A percentile compares a stretch with the other conserved stretches of the same genome.
These are phyloP conservation scores for Diplodia intermedia DNA, from an alignment of 2,329 filamentous ascomycete genomes.

Conservation along the genomic window DNA sequence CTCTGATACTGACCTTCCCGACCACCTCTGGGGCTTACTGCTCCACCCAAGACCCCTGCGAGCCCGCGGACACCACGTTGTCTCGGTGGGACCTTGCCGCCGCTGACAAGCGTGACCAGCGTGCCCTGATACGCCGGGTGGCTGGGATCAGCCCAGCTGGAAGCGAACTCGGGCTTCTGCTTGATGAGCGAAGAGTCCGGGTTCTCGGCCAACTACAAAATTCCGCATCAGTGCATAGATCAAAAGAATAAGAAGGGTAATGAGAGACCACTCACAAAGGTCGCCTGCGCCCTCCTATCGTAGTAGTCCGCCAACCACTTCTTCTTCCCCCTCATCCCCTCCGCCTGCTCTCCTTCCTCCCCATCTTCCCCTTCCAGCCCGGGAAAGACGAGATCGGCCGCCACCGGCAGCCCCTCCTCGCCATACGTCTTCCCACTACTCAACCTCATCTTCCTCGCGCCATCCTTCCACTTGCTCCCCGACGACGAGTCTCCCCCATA, in stretches of 20 bases:
- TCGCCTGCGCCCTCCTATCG: conserved; percentile 57
- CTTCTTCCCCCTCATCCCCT: conserved; percentile 42
- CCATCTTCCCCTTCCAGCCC: conserved; percentile 41
- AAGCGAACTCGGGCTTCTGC: conserved; percentile 51
- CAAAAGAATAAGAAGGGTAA: not conserved
- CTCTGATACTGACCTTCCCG: not conserved
- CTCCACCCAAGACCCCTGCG: not conserved
- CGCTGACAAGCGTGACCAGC: conserved; percentile 56
- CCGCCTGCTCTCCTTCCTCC: conserved; percentile 37
- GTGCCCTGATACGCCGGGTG: conserved; percentile 59
- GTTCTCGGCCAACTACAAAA: conserved; percentile 43
- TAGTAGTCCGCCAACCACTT: conserved; percentile 57
- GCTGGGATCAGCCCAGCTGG: conserved; percentile 60
- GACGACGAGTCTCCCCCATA: conserved; percentile 38
- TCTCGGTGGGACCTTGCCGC: conserved; percentile 49
- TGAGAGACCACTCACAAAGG: conserved; percentile 48
- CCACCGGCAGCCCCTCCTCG: conserved; percentile 50
- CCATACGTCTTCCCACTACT: conserved; percentile 51
- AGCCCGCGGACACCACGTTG: conserved; percentile 33
- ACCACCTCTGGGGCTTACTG: not conserved
- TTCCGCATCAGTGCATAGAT: conserved; percentile 35
- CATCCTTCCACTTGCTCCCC: conserved; percentile 36
- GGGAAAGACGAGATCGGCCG: conserved; percentile 52
- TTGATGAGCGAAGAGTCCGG: conserved; percentile 50
- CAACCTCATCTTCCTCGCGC: conserved; percentile 47